Evolutionary conservation across 768 basidiomycete species (phyloP).

Genomic region (Amanita polypyramis): DNA sequence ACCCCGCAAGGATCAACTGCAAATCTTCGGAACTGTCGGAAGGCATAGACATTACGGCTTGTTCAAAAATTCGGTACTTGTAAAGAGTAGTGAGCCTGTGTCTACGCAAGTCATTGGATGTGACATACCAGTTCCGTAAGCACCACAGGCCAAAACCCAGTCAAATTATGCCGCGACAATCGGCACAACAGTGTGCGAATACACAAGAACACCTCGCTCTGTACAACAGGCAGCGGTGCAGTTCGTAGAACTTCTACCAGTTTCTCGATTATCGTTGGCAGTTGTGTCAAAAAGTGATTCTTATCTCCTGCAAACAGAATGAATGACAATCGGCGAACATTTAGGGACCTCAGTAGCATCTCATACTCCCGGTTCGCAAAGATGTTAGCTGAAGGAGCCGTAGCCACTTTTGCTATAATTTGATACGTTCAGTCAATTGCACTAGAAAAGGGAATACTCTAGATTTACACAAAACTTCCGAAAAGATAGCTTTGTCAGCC

Average conservation of each 20-base stretch:
- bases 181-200: constrained; percentile 86
- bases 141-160: constrained; percentile 95
- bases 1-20: constrained; percentile 73
- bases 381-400: constrained; percentile 87
- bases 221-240: constrained; percentile 71
- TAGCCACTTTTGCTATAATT: constrained; percentile 58
- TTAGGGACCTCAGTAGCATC: constrained; percentile 77
- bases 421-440: constrained; percentile 12
- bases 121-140: constrained; percentile 75
- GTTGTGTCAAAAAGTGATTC: constrained; percentile 81
- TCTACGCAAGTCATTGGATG: neutral
- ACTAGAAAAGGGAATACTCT: constrained; percentile 19
- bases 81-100: neutral
- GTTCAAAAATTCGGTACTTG: constrained; percentile 87
- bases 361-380: constrained; percentile 95
- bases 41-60: constrained; percentile 58
- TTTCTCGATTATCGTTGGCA: constrained; percentile 95
- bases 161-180: constrained; percentile 81
- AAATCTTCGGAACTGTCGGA: constrained; percentile 81
- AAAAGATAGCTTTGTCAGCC: constrained; percentile 75
- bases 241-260: constrained; percentile 86
- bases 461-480: constrained; percentile 68
- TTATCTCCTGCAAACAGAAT: constrained; percentile 81
- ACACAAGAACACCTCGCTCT: constrained; percentile 92
- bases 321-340: constrained; percentile 80